phyloP scores from a whole-genome alignment of 2,329 filamentous ascomycete genomes.

The Incumbomyces delicatus region DNA sequence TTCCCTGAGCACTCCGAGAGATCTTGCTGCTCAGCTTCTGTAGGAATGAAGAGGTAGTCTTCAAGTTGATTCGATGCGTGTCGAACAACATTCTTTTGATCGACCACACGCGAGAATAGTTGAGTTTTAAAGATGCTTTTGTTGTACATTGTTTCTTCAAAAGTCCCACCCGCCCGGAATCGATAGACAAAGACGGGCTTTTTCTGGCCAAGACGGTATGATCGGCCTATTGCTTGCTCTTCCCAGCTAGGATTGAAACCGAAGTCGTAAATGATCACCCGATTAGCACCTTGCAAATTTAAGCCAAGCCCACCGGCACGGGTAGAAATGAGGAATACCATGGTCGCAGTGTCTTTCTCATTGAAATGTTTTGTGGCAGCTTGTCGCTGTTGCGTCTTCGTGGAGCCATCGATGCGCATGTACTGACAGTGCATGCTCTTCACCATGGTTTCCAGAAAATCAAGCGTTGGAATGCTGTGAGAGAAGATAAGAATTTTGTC shows the following conservation, averaged over 20 bases:
- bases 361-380: constrained; percentile 61
- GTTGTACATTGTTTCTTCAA: constrained; percentile 65
- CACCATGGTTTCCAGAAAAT: constrained; percentile 53
- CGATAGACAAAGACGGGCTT: constrained; percentile 80
- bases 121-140: constrained; percentile 73
- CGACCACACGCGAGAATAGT: constrained; percentile 68
- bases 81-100: constrained; percentile 67
- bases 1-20: constrained; percentile 48
- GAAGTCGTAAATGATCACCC: constrained; percentile 79
- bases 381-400: constrained; percentile 50
- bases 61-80: constrained; percentile 47
- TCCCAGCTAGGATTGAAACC: constrained; percentile 71
- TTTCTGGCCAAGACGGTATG: constrained; percentile 73
- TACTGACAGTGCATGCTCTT: constrained; percentile 36
- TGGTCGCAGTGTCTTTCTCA: constrained; percentile 33
- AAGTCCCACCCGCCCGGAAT: constrained; percentile 67
- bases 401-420: constrained; percentile 58
- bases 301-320: constrained; percentile 71
- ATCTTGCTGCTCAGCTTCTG: constrained; percentile 42
- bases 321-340: constrained; percentile 72
- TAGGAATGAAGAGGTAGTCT: constrained; percentile 53
- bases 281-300: constrained; percentile 74
- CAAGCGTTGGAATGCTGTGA: constrained; percentile 57
- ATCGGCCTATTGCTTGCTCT: constrained; percentile 76
- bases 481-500: constrained; percentile 80